Evolutionary conservation across 768 basidiomycete species (phyloP), one percentile per base, ranked within the genome.

Genomic region (Mycena rebaudengoi): DNA sequence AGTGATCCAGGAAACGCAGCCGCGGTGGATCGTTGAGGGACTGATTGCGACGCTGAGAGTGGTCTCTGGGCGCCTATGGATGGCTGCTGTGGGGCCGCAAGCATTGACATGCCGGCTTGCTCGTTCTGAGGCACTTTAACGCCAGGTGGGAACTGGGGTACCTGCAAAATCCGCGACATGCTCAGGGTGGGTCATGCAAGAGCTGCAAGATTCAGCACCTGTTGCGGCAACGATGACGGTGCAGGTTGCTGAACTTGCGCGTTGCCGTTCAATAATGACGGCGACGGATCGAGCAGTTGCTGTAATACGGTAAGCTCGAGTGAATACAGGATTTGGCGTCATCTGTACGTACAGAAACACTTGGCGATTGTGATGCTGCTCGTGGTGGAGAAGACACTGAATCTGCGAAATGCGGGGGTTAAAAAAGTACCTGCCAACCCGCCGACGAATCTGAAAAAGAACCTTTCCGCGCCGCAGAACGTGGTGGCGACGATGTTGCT

Each of bases 1-100:
- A 99, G 74, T 26, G 90, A 94, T 58, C 90, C 93, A 18, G 94
- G 95, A 85, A 91, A 90, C 21, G 87, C 86, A 23, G 74, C 75
- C 23, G 80, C 70, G 48, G 81, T 69, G 20, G 82, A 73, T 33
- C 81, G 82, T 56, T 76, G 77, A 25, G 80, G 75, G 46, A 78
- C 75, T 59, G 82, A 84, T 61, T 83, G 83, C 29, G 82, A 73
- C 51, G 85, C 79, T 21, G 89, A 88, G 21, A 86, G 75, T 21
- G 89, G 87, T 61, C 89, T 76, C 65, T 82, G 84, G 48, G 79
- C 79, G 51, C 80, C 82, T 49, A 78, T 71, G 29, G 71, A 76
- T 37, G 76, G 74, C 61, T 79, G 81, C 40, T 71, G 74, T 25
- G 69, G 70, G 21, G 69, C 59, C 20, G 72, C 62, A 28, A 62